Conservation (phyloP, 2,329 filamentous ascomycete species). For the Polychaeton citri region DNA sequence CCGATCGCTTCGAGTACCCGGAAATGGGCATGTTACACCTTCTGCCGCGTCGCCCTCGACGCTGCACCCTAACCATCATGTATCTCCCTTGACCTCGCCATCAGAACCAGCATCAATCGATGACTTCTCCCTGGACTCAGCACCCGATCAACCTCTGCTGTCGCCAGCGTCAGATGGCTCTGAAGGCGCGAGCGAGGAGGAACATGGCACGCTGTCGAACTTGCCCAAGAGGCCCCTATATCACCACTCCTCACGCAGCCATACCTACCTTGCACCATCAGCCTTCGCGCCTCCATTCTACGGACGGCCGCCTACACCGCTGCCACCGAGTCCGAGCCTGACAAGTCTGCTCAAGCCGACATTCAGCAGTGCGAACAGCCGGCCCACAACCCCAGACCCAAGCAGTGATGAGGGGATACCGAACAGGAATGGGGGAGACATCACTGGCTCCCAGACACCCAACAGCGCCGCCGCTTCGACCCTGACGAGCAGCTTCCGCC, state of each 20-base stretch:
- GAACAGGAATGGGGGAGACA: constrained; percentile 11
- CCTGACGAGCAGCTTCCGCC: constrained; percentile 39
- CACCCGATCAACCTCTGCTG: constrained; percentile 13
- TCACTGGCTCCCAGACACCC: constrained; percentile 25
- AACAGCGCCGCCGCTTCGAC: constrained; percentile 48
- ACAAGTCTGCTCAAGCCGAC: constrained; percentile 74
- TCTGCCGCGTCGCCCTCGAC: not conserved
- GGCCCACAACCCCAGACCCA: constrained; percentile 86
- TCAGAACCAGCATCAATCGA: constrained; percentile 27
- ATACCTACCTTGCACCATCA: constrained; percentile 29
- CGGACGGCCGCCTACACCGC: constrained; percentile 84
- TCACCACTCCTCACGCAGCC: constrained; percentile 29
- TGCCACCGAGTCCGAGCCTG: constrained; percentile 83
- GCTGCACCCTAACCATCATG: not conserved
- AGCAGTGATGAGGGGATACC: constrained; percentile 59
- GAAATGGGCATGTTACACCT: not conserved
- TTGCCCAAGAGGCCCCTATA: constrained; percentile 24
- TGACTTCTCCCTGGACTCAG: constrained; percentile 21
- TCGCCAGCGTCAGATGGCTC: constrained; percentile 17
- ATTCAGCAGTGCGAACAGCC: constrained; percentile 54
- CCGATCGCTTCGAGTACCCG: constrained; percentile 16
- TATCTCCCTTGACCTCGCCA: constrained; percentile 14
- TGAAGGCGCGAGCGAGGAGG: constrained; percentile 13
- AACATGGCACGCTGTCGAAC: constrained; percentile 16
- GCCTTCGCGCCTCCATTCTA: constrained; percentile 78